Evolutionary conservation across 2,329 filamentous ascomycete species (phyloP).

Genomic region (Periconia sp.): DNA sequence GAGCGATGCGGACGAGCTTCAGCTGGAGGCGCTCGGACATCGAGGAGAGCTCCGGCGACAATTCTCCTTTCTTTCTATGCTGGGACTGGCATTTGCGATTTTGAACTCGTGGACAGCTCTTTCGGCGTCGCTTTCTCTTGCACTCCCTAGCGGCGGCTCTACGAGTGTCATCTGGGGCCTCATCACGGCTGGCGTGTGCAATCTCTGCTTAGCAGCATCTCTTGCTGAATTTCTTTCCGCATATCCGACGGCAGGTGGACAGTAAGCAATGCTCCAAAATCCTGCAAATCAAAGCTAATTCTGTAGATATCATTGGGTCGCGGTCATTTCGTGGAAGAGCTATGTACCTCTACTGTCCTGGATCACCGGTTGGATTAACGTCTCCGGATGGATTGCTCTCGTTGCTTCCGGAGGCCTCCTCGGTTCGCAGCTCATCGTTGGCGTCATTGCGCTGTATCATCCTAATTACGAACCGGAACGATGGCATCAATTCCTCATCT

Average conservation of each 20-base stretch:
- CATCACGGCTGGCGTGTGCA: conserved; percentile 64
- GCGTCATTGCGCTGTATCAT: conserved; percentile 68
- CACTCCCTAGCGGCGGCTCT: conserved; percentile 73
- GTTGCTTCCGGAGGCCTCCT: conserved; percentile 72
- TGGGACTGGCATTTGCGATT: conserved; percentile 68
- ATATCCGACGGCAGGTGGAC: conserved; percentile 57
- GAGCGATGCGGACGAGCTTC: conserved; percentile 40
- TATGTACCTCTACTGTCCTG: conserved; percentile 70
- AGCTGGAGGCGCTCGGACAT: conserved; percentile 57
- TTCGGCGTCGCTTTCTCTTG: conserved; percentile 63
- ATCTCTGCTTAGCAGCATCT: conserved; percentile 71
- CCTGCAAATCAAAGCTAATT: conserved; percentile 48
- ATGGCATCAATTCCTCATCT: conserved; percentile 78
- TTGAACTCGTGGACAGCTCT: conserved; percentile 69
- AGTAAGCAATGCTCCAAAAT: conserved; percentile 22
- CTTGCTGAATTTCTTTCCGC: conserved; percentile 74
- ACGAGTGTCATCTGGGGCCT: conserved; percentile 75
- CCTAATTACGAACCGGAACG: conserved; percentile 62
- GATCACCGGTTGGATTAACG: conserved; percentile 75
- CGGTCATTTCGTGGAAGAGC: conserved; percentile 65
- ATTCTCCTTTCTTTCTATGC: conserved; percentile 65
- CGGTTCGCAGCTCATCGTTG: conserved; percentile 70
- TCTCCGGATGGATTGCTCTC: conserved; percentile 72
- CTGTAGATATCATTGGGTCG: conserved; percentile 71
- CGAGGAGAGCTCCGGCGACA: conserved; percentile 64